Evolutionary conservation across 2,329 filamentous ascomycete genomes (phyloP).

Genomic region (Rhynchosporium graminicola): DNA sequence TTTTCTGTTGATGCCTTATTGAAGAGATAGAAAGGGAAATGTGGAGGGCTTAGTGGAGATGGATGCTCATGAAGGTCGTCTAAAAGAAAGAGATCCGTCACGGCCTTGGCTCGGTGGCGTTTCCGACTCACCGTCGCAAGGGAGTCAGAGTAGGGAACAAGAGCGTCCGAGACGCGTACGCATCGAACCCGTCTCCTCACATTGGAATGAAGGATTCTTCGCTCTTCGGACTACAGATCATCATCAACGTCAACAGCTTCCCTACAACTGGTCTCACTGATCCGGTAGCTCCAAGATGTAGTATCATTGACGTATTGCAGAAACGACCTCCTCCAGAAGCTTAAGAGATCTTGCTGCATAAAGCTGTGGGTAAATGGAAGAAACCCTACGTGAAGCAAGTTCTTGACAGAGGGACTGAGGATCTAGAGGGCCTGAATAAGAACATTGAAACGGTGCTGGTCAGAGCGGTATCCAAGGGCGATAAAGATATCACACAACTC

Average conservation of each 20-base stretch:
- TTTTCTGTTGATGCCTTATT: conserved; percentile 1
- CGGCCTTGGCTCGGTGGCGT: conserved; percentile 11
- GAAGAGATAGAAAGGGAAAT: conserved; percentile 38
- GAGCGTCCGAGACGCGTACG: conserved; percentile 35
- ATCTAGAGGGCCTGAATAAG: conserved; percentile 23
- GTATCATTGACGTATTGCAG: conserved; percentile 10
- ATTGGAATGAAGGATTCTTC: conserved; percentile 61
- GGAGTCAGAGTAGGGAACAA: conserved; percentile 4
- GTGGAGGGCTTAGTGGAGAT: conserved; percentile 43
- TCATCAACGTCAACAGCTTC: conserved; percentile 7
- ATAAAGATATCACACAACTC: conserved; percentile 23
- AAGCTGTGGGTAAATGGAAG: conserved; percentile 19
- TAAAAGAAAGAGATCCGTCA: conserved; percentile 35
- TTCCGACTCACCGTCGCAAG: conserved; percentile 38
- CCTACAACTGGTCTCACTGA: not conserved
- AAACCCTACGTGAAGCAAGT: conserved; percentile 17
- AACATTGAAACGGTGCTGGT: conserved; percentile 21
- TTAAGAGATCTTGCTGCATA: conserved; percentile 20
- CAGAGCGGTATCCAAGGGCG: conserved; percentile 17
- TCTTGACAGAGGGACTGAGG: conserved; percentile 14
- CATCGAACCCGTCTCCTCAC: conserved; percentile 46
- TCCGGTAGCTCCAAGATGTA: not conserved
- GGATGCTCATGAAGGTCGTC: conserved; percentile 43
- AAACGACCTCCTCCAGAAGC: conserved; percentile 12
- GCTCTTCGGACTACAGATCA: conserved; percentile 49